Conservation (phyloP, 1,139 yeast species). For the Schizosaccharomyces versatilis region DNA sequence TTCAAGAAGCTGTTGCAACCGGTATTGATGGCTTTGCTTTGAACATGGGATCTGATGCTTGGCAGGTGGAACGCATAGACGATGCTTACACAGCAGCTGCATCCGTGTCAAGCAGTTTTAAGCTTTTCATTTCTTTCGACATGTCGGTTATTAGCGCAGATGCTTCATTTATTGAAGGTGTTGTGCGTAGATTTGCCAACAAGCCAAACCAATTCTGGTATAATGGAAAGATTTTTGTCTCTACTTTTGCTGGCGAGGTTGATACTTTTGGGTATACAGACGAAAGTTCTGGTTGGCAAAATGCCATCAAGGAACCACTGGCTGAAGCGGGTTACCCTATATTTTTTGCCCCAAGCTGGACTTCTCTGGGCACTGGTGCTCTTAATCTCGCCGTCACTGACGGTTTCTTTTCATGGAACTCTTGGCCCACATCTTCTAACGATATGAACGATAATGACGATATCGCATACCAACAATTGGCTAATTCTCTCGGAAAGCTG, state of each 20-base stretch:
- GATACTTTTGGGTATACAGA: slow-evolving; percentile 6
- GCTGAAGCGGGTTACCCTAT: slow-evolving; percentile 6
- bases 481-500: slow-evolving; percentile 7
- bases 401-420: slow-evolving; percentile 12
- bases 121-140: slow-evolving; percentile 11
- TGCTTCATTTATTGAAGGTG: slow-evolving; percentile 4
- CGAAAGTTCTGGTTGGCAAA: slow-evolving; percentile 5
- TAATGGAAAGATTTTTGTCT: slow-evolving; percentile 8
- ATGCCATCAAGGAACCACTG: slow-evolving; percentile 6
- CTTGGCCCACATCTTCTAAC: slow-evolving; percentile 10
- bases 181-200: slow-evolving; percentile 6
- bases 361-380: slow-evolving; percentile 9
- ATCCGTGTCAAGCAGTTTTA: slow-evolving; percentile 5
- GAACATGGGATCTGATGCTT: slow-evolving; percentile 10
- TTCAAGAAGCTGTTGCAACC: slow-evolving; percentile 7
- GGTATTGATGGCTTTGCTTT: slow-evolving; percentile 12
- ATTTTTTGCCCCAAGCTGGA: slow-evolving; percentile 11
- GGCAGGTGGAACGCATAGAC: slow-evolving; percentile 8
- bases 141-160: slow-evolving; percentile 8
- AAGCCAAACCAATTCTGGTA: slow-evolving; percentile 9
- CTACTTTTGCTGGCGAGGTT: slow-evolving; percentile 11
- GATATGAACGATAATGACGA: slow-evolving; percentile 3
- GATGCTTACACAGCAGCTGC: slow-evolving; percentile 9
- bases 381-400: slow-evolving; percentile 7
- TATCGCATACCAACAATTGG: slow-evolving; percentile 2